A percentile compares a stretch with the other conserved stretches of the same genome.
These are phyloP conservation scores for Avena atlantica DNA, from an alignment of 176 grass and related monocot genomes.

Conservation along the genomic window DNA sequence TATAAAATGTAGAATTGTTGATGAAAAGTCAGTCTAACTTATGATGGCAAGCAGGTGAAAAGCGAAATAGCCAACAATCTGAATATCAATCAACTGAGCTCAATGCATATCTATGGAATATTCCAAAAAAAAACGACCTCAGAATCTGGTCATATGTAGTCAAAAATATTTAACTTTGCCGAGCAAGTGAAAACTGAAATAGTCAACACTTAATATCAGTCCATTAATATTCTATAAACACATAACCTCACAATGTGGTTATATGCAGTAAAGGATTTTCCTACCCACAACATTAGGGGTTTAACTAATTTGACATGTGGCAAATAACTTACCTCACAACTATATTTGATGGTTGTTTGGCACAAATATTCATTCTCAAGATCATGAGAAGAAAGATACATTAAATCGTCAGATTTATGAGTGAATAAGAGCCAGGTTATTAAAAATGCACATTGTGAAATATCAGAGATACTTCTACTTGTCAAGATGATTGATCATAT, in stretches of 20 bases:
- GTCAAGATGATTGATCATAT: conserved; percentile 29
- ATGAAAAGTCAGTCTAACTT: not conserved
- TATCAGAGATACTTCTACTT: not conserved
- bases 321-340: conserved; percentile 17
- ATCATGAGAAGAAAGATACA: conserved; percentile 2
- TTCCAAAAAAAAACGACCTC: not conserved
- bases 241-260: not conserved
- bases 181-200: conserved; percentile 10
- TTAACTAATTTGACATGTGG: conserved; percentile 12
- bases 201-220: not conserved
- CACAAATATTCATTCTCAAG: not conserved
- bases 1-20: not conserved
- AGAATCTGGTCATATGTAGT: not conserved
- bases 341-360: not conserved
- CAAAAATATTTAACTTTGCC: conserved; percentile 13
- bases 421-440: conserved; percentile 6
- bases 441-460: not conserved
- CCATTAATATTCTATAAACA: not conserved
- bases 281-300: not conserved
- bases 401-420: not conserved
- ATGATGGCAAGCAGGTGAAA: not conserved
- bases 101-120: not conserved
- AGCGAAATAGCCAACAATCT: not conserved
- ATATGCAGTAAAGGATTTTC: conserved; percentile 8
- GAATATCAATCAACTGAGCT: conserved; percentile 2